Base-by-base conservation (phyloP, 1,139 yeast species). In the Zhuliangozyma parablackwelliae region DNA sequence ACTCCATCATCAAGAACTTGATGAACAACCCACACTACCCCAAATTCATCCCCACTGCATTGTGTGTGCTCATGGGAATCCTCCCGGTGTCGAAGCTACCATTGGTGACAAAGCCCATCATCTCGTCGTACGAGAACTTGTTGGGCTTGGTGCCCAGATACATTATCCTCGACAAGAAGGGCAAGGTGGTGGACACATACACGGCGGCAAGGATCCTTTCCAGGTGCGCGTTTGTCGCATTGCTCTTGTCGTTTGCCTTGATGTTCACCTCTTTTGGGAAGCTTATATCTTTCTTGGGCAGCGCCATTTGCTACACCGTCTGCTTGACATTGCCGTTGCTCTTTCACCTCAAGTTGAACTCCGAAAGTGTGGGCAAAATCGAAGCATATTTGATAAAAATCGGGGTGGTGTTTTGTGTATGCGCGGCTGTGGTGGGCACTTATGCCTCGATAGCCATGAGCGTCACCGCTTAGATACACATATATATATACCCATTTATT, bases 201-300 rank as follows among this genome's bases (percentile, higher is more conserved):
- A 38, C 42, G 9, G 23, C 37, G 10, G 7, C 25, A n/a, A 60
- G 72, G 13, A 71, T 63, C 9, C 9, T 51, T 7, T 49, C 55
- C 1, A 52, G 73, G 33, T 36, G 58, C 2, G 39, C 54, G 3
- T 52, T 54, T 33, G 48, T 57, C 40, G 29, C 50, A 2, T 33
- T 61, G 3, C 50, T 66, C n/a, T 53, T 83, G 26, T 36, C 62
- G 2, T 56, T 81, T 34, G 76, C 95, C 1, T 66, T 84, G 26
- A 40, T 77, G 3, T 75, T 86, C 50, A 86, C 87, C 5, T 80
- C 82, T 26, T 90, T 89, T 59, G 96, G 94, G 42, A 79, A 80
- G 51, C 74, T 89, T 40, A 82, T 90, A 59, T 87, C 96, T 7
- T 78, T 89, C 37, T 65, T 87, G 48, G 97, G 97, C 4, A 78